Evolutionary conservation across 2,329 filamentous ascomycete species (phyloP), one percentile per base, ranked within the genome.

Genomic region (Diaporthe sp.): DNA sequence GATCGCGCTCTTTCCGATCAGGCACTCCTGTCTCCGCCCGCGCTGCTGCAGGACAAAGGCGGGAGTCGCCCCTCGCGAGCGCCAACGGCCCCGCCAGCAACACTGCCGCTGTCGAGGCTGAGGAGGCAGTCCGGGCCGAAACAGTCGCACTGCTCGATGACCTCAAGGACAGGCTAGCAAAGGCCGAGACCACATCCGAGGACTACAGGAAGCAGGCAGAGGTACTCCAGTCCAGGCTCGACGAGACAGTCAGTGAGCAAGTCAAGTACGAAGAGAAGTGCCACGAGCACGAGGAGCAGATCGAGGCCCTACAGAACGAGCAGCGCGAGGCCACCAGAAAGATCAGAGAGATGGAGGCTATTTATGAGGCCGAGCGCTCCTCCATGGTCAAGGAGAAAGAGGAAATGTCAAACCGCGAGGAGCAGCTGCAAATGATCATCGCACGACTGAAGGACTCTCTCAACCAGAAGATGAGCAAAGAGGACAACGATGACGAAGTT

Each of bases 381-480:
- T 92, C 94, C 73, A 94, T 96, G 86, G 92, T 95, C 81, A 95
- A 96, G 85, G 96, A 98, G 84, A 97, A 97, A 86, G 96, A 98
- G 79, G 95, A 97, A 80, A 93, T 96, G 84, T 88, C 90, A 73
- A 93, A 93, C 79, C 90, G 93, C 75, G 95, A 98, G 82, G 95
- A 98, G 82, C 95, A 98, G 84, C 92, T 98, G 90, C 95, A 98
- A 84, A 88, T 91, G 75, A 94, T 96, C 73, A 97, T 98, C 81
- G 95, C 98, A 85, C 90, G 96, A 73, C 87, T 99, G 80, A 98
- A 98, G 88, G 96, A 98, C 83, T 94, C 92, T 68, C 87, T 98
- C 79, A 93, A 94, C 71, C 94, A 96, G 85, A 92, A 94, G 83
- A 93, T 93, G 80, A 83, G 81, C 60, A 85, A 86, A 61, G 87